A percentile compares a stretch with the other conserved stretches of the same genome.
These are phyloP conservation scores for Phylloporus sp. DNA, from an alignment of 768 basidiomycete species.

Conservation along the genomic window DNA sequence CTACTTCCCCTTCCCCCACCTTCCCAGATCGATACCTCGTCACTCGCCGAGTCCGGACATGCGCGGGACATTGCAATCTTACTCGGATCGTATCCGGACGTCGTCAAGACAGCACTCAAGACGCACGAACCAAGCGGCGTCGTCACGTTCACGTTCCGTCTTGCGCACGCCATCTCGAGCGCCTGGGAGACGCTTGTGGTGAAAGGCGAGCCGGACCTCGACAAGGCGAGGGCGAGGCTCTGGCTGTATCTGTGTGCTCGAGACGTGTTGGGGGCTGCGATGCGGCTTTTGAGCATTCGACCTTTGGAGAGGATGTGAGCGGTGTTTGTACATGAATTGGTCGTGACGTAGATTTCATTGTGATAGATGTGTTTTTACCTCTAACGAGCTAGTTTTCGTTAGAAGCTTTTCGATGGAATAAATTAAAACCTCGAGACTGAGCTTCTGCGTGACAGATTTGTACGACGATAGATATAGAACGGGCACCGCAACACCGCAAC, in stretches of 20 bases:
- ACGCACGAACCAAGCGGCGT: conserved; percentile 87
- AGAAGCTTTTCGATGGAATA: too few relatives aligned
- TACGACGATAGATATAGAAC: too few relatives aligned
- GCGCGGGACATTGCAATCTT: conserved; percentile 83
- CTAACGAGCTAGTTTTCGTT: too few relatives aligned
- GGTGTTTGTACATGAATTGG: too few relatives aligned
- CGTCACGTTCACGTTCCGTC: conserved; percentile 83
- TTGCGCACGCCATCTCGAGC: conserved; percentile 83
- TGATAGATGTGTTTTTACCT: too few relatives aligned
- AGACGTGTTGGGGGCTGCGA: conserved; percentile 83
- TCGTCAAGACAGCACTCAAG: conserved; percentile 79
- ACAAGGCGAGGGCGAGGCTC: conserved; percentile 77
- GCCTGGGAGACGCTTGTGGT: conserved; percentile 92
- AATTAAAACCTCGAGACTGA: too few relatives aligned
- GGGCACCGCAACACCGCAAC: too few relatives aligned
- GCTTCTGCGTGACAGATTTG: too few relatives aligned
- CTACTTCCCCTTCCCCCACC: conserved; percentile 71
- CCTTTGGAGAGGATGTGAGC: conserved; percentile 97
- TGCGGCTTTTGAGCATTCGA: conserved; percentile 82
- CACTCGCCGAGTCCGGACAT: conserved; percentile 63
- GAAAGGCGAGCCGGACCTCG: conserved; percentile 70
- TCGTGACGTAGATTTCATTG: too few relatives aligned
- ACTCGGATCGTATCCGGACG: conserved; percentile 88
- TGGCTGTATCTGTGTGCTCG: conserved; percentile 85
- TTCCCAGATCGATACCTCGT: conserved; percentile 59